A percentile compares a stretch with the other conserved stretches of the same genome.
phyloP scores from a whole-genome alignment of 331 rosid genomes.

The Phaseolus coccineus region DNA sequence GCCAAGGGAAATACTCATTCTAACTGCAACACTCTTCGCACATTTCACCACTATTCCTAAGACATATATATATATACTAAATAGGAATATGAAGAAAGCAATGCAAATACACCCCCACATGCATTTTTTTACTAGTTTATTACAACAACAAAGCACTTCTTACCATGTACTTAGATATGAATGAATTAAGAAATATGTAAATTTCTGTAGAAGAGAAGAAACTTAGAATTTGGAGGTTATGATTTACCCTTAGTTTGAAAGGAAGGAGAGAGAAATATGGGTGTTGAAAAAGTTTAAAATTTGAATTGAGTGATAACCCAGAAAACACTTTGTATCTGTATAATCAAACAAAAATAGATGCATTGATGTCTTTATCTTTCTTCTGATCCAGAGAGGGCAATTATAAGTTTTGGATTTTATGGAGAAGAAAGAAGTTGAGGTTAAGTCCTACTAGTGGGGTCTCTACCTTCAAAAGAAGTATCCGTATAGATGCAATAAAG shows the following conservation, averaged over 20 bases:
- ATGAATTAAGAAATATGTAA: neutral
- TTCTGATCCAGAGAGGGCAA: neutral
- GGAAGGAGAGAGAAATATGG: too few relatives aligned
- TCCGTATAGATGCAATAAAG: slow-evolving; percentile 42
- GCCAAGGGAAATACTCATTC: neutral
- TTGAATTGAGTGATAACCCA: too few relatives aligned
- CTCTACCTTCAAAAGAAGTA: slow-evolving; percentile 7
- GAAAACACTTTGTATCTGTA: too few relatives aligned
- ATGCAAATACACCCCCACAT: neutral
- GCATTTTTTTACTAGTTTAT: neutral
- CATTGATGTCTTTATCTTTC: neutral
- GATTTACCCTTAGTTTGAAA: too few relatives aligned
- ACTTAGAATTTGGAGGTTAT: too few relatives aligned
- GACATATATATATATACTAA: neutral
- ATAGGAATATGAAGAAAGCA: neutral
- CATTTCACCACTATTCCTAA: slow-evolving; percentile 10
- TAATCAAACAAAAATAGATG: neutral
- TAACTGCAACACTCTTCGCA: neutral
- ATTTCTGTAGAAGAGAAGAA: neutral
- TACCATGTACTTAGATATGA: neutral
- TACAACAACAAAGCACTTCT: neutral
- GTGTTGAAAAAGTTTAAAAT: too few relatives aligned
- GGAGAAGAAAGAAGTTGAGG: neutral
- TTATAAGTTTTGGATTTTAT: slow-evolving; percentile 14
- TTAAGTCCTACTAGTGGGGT: slow-evolving; percentile 5